These are phyloP conservation scores for Pyricularia pennisetigena DNA, from an alignment of 2,329 filamentous ascomycete genomes.

Conservation along the genomic window DNA sequence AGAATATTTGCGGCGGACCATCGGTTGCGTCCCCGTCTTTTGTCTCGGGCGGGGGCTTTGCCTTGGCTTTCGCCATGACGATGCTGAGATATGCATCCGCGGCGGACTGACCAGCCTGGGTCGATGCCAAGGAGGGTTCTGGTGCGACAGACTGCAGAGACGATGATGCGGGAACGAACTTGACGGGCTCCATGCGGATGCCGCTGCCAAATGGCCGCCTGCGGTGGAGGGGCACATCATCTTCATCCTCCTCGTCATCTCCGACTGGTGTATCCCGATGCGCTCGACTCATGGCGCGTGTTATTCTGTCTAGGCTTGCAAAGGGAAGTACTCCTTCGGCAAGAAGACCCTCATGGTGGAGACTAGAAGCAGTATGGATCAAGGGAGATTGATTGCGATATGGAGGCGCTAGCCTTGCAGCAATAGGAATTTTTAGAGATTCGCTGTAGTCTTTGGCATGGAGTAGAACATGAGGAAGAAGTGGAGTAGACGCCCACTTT, in stretches of 20 bases:
- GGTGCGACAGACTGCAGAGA: conserved; percentile 6
- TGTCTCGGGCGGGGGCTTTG: not conserved
- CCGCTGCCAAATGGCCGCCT: conserved; percentile 46
- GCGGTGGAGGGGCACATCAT: conserved; percentile 42
- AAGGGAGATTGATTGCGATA: not conserved
- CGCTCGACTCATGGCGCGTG: not conserved
- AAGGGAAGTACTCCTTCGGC: not conserved
- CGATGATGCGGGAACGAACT: conserved; percentile 46
- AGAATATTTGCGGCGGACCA: conserved; percentile 22
- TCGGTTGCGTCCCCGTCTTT: not conserved
- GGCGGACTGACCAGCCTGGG: conserved; percentile 20
- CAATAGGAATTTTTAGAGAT: not conserved
- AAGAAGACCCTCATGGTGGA: not conserved
- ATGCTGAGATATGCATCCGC: conserved; percentile 58
- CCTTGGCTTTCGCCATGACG: conserved; percentile 25
- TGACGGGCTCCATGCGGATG: conserved; percentile 40
- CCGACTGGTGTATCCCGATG: not conserved
- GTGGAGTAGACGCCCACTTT: not conserved
- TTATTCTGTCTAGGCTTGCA: not conserved
- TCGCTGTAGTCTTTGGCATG: not conserved
- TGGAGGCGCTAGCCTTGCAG: not conserved
- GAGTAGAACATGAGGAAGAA: not conserved
- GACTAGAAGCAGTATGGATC: not conserved
- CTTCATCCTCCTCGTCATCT: conserved; percentile 18
- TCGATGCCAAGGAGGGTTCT: not conserved